Conservation (phyloP, 2,329 filamentous ascomycete genomes). For the Exserohilum rostratum region DNA sequence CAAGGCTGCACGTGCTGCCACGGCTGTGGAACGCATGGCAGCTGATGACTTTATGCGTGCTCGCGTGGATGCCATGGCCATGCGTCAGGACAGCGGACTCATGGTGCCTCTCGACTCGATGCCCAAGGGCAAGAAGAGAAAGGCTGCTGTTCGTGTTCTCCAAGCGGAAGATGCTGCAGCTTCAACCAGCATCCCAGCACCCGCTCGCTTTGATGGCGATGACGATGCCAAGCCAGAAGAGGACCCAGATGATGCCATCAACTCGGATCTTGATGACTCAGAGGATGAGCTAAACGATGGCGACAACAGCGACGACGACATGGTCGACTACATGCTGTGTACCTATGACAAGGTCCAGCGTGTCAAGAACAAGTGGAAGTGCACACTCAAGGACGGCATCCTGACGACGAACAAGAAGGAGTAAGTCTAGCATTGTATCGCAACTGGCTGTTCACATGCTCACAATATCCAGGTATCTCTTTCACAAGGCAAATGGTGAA, state of each 20-base stretch:
- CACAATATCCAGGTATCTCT: constrained; percentile 72
- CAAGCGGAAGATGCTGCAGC: constrained; percentile 62
- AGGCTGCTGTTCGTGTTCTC: constrained; percentile 43
- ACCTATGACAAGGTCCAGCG: constrained; percentile 99
- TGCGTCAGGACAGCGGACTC: constrained; percentile 74
- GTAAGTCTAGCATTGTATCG: constrained; percentile 52
- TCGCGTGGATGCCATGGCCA: constrained; percentile 69
- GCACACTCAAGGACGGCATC: constrained; percentile 94
- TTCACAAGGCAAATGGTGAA: constrained; percentile 96
- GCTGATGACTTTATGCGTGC: constrained; percentile 72
- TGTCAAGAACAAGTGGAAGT: constrained; percentile 98
- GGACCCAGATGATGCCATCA: constrained; percentile 91
- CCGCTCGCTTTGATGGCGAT: constrained; percentile 61
- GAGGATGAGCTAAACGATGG: constrained; percentile 83
- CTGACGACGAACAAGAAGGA: constrained; percentile 92
- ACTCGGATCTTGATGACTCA: constrained; percentile 94
- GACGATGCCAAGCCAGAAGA: constrained; percentile 62
- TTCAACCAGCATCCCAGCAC: constrained; percentile 30
- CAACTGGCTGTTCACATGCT: background rate
- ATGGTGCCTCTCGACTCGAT: constrained; percentile 73
- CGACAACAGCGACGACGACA: constrained; percentile 83
- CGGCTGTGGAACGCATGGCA: constrained; percentile 57
- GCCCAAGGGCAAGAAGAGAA: constrained; percentile 50
- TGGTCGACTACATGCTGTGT: constrained; percentile 93
- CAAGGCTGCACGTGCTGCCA: constrained; percentile 63